These are phyloP conservation scores for Xylariales sp. DNA, from an alignment of 2,329 filamentous ascomycete species.

Conservation along the genomic window DNA sequence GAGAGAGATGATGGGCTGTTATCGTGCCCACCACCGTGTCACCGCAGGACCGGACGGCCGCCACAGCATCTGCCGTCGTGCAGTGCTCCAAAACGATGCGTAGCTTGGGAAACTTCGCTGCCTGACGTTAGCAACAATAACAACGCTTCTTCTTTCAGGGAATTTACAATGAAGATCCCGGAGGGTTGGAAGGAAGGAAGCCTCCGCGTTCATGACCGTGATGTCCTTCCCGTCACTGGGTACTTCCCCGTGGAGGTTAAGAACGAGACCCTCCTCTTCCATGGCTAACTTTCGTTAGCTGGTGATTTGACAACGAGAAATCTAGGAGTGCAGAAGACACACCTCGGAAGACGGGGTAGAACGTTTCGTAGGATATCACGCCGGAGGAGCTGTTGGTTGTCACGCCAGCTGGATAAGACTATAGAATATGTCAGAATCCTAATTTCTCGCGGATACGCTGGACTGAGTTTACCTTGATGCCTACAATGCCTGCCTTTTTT, in stretches of 20 bases:
- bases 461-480: conserved; percentile 54
- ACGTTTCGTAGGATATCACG: conserved; percentile 47
- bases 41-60: conserved; percentile 56
- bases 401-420: conserved; percentile 18
- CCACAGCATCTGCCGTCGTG: conserved; percentile 58
- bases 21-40: conserved; percentile 59
- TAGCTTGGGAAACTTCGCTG: conserved; percentile 33
- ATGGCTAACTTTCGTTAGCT: no score
- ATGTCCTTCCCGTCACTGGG: conserved; percentile 29
- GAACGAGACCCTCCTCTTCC: conserved; percentile 58
- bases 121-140: no score
- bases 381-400: conserved; percentile 37
- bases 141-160: no score
- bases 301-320: no score
- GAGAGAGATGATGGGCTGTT: conserved; percentile 51
- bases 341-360: conserved; percentile 60
- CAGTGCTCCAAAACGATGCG: conserved; percentile 51
- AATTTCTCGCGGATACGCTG: no score
- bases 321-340: no score
- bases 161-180: conserved; percentile 54
- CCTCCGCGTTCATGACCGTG: conserved; percentile 57
- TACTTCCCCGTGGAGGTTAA: conserved; percentile 64
- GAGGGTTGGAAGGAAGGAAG: conserved; percentile 60
- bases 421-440: no score
- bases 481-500: conserved; percentile 50